Conservation (phyloP, 2,329 filamentous ascomycete genomes). For the Fusarium transvaalense region DNA sequence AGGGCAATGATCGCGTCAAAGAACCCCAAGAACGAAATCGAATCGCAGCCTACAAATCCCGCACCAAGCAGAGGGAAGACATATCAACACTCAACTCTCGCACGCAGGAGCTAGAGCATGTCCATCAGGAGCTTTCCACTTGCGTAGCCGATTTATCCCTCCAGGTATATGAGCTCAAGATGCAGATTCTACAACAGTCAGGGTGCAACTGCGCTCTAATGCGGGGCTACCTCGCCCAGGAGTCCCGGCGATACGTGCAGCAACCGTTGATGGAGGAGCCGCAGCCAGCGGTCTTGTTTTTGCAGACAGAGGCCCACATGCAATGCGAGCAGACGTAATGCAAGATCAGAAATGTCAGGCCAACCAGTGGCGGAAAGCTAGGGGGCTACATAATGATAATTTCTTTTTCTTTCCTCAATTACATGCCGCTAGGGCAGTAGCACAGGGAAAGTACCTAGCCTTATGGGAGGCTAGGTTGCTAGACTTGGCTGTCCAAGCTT, state of each 20-base stretch:
- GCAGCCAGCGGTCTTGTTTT: background rate
- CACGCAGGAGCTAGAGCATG: background rate
- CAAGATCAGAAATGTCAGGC: background rate
- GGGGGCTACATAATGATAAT: background rate
- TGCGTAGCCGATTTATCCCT: background rate
- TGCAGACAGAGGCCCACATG: background rate
- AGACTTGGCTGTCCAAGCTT: conserved; percentile 1
- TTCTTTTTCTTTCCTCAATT: background rate
- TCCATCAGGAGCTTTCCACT: background rate
- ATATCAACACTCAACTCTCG: background rate
- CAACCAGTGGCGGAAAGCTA: background rate
- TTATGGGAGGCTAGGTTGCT: background rate
- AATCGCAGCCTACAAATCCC: background rate
- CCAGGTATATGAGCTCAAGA: background rate
- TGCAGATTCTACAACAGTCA: background rate
- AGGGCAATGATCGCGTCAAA: background rate
- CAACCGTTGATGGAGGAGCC: background rate
- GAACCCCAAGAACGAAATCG: background rate
- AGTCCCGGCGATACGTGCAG: background rate
- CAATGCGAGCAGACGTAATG: background rate
- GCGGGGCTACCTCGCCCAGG: background rate
- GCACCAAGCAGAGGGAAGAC: background rate
- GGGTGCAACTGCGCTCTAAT: conserved; percentile 1
- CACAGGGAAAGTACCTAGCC: background rate
- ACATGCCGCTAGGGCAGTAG: background rate